phyloP scores from a whole-genome alignment of 148 eudicot species.

The Spergularia bocconei region DNA sequence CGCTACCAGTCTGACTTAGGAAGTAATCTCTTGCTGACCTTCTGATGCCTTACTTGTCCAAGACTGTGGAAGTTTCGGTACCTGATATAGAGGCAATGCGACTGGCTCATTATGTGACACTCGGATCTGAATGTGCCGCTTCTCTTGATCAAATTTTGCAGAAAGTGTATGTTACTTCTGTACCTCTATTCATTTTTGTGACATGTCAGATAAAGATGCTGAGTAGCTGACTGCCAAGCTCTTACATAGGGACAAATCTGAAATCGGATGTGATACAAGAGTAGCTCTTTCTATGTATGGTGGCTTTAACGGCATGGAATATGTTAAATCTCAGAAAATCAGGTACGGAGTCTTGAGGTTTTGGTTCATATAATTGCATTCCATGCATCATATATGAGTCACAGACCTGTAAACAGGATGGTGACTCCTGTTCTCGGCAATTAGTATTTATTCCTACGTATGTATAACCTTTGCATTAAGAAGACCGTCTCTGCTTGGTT shows the following conservation, averaged over 20 bases:
- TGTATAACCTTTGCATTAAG: too few species aligned
- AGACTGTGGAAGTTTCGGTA: slow-evolving; percentile 79
- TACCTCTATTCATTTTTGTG: background rate
- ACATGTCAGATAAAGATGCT: background rate
- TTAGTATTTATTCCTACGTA: too few species aligned
- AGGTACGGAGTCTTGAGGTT: slow-evolving; percentile 39
- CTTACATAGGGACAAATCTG: slow-evolving; percentile 39
- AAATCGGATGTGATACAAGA: slow-evolving; percentile 78
- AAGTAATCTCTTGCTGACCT: slow-evolving; percentile 18
- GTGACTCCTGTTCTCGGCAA: too few species aligned
- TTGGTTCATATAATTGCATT: too few species aligned
- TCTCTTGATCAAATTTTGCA: slow-evolving; percentile 58
- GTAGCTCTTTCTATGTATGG: slow-evolving; percentile 76
- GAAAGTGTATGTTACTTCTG: slow-evolving; percentile 50
- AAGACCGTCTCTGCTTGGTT: too few species aligned
- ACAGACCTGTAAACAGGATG: too few species aligned
- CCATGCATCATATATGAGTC: too few species aligned
- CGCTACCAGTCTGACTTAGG: too few species aligned
- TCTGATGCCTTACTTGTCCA: slow-evolving; percentile 11
- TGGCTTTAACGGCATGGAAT: slow-evolving; percentile 66
- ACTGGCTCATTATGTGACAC: slow-evolving; percentile 84
- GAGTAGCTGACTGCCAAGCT: slow-evolving; percentile 10
- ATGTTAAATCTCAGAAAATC: slow-evolving; percentile 89
- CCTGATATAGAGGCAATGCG: slow-evolving; percentile 95
- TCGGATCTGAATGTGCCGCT: slow-evolving; percentile 81